Conservation (phyloP, 140 eudicot species). For the Bidens hawaiensis region DNA sequence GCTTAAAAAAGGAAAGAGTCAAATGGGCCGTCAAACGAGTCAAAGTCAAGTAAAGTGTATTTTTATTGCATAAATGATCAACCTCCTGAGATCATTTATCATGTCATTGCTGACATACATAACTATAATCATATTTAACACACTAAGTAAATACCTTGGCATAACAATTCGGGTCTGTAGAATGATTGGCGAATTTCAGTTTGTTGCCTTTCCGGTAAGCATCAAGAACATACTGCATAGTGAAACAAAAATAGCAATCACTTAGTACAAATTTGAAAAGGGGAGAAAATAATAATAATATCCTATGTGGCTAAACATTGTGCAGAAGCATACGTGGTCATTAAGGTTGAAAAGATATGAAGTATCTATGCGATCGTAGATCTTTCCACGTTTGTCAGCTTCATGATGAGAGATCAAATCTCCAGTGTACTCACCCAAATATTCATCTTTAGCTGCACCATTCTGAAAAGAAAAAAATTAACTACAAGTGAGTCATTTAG, state of each 20-base stretch:
- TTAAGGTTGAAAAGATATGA: conserved; percentile 88
- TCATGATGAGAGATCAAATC: conserved; percentile 87
- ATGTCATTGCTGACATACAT: not conserved
- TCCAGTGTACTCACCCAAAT: conserved; percentile 95
- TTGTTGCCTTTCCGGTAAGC: conserved; percentile 90
- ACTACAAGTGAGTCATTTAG: conserved; percentile 5
- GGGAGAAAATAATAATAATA: not conserved
- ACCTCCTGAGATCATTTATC: not conserved
- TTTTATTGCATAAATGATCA: not conserved
- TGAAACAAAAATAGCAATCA: conserved; percentile 9
- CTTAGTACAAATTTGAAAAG: not conserved
- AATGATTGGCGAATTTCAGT: conserved; percentile 91
- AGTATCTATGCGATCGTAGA: conserved; percentile 79
- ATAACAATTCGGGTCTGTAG: conserved; percentile 87
- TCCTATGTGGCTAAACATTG: not conserved
- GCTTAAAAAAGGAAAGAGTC: not conserved
- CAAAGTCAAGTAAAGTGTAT: not conserved
- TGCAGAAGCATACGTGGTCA: conserved; percentile 66
- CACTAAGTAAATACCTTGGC: conserved; percentile 67
- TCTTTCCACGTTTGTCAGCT: conserved; percentile 98
- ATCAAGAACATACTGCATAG: conserved; percentile 86
- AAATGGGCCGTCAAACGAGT: not conserved
- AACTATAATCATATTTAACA: too few species aligned
- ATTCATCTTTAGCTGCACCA: conserved; percentile 63
- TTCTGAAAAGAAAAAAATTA: conserved; percentile 47